phyloP scores from a whole-genome alignment of 2,329 filamentous ascomycete species.

The Intubia oerlemansii region DNA sequence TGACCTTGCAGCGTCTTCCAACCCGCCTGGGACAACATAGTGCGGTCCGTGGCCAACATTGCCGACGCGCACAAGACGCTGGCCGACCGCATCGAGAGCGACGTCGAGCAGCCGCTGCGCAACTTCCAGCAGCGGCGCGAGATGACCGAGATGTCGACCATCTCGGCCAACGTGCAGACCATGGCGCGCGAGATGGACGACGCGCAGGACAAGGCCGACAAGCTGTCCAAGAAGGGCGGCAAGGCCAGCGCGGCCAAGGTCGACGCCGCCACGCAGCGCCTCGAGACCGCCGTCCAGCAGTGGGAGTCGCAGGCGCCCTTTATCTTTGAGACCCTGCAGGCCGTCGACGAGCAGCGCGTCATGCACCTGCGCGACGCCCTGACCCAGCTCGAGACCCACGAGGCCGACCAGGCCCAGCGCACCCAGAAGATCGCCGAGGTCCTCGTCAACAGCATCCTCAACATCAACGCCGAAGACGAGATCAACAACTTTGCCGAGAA shows the following conservation, averaged over 20 bases:
- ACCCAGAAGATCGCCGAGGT: constrained; percentile 54
- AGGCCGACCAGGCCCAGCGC: constrained; percentile 68
- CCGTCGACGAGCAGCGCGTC: constrained; percentile 68
- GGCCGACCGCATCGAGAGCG: constrained; percentile 62
- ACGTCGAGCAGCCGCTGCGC: constrained; percentile 70
- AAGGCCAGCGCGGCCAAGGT: constrained; percentile 61
- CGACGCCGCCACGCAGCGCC: constrained; percentile 46
- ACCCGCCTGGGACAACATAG: constrained; percentile 71
- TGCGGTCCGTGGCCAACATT: constrained; percentile 57
- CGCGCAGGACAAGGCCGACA: constrained; percentile 69
- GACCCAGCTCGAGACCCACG: constrained; percentile 83
- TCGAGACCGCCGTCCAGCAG: constrained; percentile 60
- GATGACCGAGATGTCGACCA: constrained; percentile 58
- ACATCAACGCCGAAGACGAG: constrained; percentile 71
- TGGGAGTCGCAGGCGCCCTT: constrained; percentile 93
- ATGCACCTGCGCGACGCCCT: constrained; percentile 81
- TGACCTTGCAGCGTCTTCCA: constrained; percentile 88
- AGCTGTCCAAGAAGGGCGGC: constrained; percentile 56
- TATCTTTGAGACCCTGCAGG: constrained; percentile 82
- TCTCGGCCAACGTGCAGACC: constrained; percentile 57
- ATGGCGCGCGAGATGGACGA: constrained; percentile 73
- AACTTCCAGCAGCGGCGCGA: constrained; percentile 56
- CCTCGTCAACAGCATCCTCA: constrained; percentile 62
- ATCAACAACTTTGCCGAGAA: constrained; percentile 47
- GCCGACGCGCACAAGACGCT: constrained; percentile 70